Base-by-base conservation (phyloP, 2,329 filamentous ascomycete genomes). In the Penicillium sp. region DNA sequence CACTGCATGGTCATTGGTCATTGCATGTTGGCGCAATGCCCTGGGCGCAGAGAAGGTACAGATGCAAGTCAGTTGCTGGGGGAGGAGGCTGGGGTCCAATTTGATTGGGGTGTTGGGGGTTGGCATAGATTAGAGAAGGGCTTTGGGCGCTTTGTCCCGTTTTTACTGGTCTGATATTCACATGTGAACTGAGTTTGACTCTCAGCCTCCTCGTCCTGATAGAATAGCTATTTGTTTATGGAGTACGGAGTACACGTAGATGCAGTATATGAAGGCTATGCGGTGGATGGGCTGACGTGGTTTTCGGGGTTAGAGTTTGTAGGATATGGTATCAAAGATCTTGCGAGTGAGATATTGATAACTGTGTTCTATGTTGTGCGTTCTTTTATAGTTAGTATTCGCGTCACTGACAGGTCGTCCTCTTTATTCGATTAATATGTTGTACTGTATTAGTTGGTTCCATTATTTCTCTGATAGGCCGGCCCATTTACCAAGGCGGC, bases 1-100 rank as follows among this genome's bases (percentile, higher is more conserved):
- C 41, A 44, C 40, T 44, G 28, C 40, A 49, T 38, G 22, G 31
- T 45, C 41, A 46, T 34, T 38, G 22, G 31, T 45, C 41, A 46
- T 34, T 44, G 28, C 40, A 49, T 38, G 22, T 38, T 45, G 46
- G 53, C 30, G 46, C 43, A 46, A 38, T 53, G 46, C 49, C 45
- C 19, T 38, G 19, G 40, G 28, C 42, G 40, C 36, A 42, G 42
- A 35, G 34, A 35, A 28, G 50, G 33, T 25, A 47, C 42, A 44
- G 41, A 33, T 30, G 46, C 31, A 41, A 29, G 28, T 48, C 39
- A 31, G 29, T 41, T 30, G 35, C 25, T 33, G 5, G 7, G 16
- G 28, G 31, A 9, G 19, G 37, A 18, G 45, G 30, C 14, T 46
- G 38, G 45, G 46, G 25, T 35, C 33, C 46, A 31, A 49, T 38